Conservation (phyloP, 352 stramenopile genomes). For the Phytopythium delawarense region DNA sequence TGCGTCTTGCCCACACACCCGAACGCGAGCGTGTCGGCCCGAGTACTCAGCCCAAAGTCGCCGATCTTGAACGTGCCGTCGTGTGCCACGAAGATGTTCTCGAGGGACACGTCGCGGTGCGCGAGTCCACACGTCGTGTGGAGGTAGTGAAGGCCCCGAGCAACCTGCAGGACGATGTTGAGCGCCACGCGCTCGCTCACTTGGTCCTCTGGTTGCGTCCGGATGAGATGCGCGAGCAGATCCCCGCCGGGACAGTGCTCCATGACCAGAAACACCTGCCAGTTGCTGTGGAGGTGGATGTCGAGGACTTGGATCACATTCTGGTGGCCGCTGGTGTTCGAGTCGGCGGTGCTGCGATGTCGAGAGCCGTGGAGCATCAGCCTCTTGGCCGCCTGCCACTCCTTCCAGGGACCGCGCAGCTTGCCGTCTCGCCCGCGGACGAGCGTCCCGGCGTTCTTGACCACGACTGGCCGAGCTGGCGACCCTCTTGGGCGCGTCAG, state of each 20-base stretch:
- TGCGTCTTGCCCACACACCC: conserved; percentile 26
- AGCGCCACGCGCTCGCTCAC: conserved; percentile 25
- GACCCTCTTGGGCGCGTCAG: conserved; percentile 7
- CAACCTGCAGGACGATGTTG: conserved; percentile 23
- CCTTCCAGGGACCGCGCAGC: conserved; percentile 19
- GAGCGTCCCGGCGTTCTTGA: conserved; percentile 25
- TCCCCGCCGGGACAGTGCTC: conserved; percentile 51
- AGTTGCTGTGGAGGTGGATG: conserved; percentile 28
- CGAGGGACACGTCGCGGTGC: conserved; percentile 60
- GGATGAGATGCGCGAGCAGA: conserved; percentile 31
- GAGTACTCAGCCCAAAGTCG: conserved; percentile 46
- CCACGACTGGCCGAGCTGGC: conserved; percentile 10
- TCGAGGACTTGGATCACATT: conserved; percentile 36
- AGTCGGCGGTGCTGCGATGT: conserved; percentile 2
- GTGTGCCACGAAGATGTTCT: conserved; percentile 49
- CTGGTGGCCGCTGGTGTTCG: conserved; percentile 13
- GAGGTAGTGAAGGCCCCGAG: conserved; percentile 23
- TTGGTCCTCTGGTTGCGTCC: conserved; percentile 15
- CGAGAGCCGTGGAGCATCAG: not conserved
- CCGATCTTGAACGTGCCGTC: conserved; percentile 43
- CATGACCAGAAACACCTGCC: conserved; percentile 41
- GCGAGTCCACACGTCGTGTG: conserved; percentile 21
- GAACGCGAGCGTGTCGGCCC: conserved; percentile 14
- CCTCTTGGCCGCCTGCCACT: conserved; percentile 21
- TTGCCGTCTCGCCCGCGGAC: conserved; percentile 12